Evolutionary conservation across 768 basidiomycete genomes (phyloP).

Genomic region (Boletus rex-veris): DNA sequence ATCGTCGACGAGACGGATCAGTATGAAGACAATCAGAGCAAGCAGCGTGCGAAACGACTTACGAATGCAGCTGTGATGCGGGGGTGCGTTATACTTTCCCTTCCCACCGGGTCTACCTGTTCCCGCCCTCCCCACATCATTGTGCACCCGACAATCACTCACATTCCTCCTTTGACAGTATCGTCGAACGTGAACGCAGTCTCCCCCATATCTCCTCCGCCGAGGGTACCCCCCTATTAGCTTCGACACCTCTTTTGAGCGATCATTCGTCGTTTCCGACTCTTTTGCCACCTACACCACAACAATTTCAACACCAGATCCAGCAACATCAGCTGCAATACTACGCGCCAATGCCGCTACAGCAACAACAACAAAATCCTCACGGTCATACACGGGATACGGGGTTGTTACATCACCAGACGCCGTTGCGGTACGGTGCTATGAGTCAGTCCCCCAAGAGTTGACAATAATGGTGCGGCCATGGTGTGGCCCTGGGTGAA

Average conservation of each 20-base stretch:
- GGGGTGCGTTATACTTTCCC: slow-evolving; percentile 43
- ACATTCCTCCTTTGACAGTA: slow-evolving; percentile 30
- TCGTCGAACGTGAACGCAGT: slow-evolving; percentile 51
- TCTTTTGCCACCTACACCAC: slow-evolving; percentile 11
- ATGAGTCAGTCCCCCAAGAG: slow-evolving; percentile 9
- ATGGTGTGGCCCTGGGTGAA: neutral
- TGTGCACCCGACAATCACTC: neutral
- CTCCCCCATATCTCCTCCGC: slow-evolving; percentile 24
- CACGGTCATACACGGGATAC: neutral
- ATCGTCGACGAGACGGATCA: slow-evolving; percentile 94
- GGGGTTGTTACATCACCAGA: neutral
- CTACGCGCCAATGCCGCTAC: neutral
- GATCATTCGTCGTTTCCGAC: slow-evolving; percentile 10
- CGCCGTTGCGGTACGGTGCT: slow-evolving; percentile 18
- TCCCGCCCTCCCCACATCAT: too few species aligned
- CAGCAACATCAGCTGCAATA: slow-evolving; percentile 17
- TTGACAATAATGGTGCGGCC: slow-evolving; percentile 3
- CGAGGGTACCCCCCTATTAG: slow-evolving; percentile 39
- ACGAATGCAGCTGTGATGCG: slow-evolving; percentile 77
- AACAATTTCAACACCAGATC: slow-evolving; percentile 18
- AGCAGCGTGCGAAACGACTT: slow-evolving; percentile 64
- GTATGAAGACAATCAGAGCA: slow-evolving; percentile 83
- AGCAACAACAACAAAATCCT: neutral
- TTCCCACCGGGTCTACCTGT: too few species aligned
- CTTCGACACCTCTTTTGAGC: slow-evolving; percentile 6